These are phyloP conservation scores for Cardamine resedifolia DNA, from an alignment of 345 rosid genomes.

Conservation along the genomic window DNA sequence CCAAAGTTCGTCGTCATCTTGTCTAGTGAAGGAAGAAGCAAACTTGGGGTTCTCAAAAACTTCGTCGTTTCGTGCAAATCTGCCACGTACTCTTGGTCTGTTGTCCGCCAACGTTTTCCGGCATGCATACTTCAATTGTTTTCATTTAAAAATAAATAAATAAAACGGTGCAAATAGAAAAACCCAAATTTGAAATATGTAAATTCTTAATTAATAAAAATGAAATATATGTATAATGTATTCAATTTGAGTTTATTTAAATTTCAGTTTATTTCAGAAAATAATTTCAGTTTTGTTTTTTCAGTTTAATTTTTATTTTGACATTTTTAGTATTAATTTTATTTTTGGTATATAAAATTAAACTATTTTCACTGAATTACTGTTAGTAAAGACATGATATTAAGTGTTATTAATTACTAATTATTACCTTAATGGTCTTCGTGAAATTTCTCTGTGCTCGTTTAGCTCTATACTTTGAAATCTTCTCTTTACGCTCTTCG, in stretches of 20 bases:
- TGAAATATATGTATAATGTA: too few species aligned
- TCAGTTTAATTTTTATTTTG: background rate
- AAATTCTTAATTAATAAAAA: background rate
- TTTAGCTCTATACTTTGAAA: constrained; percentile 90
- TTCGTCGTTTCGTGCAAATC: constrained; percentile 96
- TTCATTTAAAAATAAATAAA: constrained; percentile 15
- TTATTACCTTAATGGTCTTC: constrained; percentile 86
- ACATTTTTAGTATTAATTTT: background rate
- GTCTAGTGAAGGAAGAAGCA: constrained; percentile 52
- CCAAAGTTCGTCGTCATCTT: constrained; percentile 78
- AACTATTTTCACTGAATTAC: background rate
- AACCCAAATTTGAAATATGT: background rate
- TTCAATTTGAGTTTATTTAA: background rate
- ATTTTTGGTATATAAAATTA: background rate
- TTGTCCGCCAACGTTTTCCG: constrained; percentile 97
- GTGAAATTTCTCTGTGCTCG: constrained; percentile 89
- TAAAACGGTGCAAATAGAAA: background rate
- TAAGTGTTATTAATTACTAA: background rate
- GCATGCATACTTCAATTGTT: constrained; percentile 71
- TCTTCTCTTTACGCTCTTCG: constrained; percentile 84
- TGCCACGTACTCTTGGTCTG: constrained; percentile 97
- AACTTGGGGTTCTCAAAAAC: constrained; percentile 51
- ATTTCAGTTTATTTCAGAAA: too few species aligned
- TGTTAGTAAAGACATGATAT: background rate
- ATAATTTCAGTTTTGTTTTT: background rate